Evolutionary conservation across 2,329 filamentous ascomycete species (phyloP).

Genomic region (Ophiostoma tasmaniense): DNA sequence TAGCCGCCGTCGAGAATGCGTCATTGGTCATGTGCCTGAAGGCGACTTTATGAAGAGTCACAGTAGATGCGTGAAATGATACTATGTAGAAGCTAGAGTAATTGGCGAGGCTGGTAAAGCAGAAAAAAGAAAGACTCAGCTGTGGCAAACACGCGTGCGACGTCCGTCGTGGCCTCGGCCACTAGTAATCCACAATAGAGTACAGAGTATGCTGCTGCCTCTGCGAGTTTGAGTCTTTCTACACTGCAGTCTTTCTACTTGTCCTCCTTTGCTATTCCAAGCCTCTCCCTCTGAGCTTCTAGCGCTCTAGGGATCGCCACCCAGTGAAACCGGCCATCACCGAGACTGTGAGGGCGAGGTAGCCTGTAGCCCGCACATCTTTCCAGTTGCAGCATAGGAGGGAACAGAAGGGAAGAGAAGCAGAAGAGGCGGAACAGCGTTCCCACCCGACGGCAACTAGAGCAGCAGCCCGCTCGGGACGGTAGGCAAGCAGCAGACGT

Average conservation of each 20-base stretch:
- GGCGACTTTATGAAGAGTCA: background rate
- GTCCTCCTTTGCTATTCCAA: background rate
- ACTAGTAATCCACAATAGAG: background rate
- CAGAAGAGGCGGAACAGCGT: background rate
- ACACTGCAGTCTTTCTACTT: background rate
- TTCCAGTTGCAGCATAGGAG: background rate
- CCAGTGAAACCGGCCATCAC: background rate
- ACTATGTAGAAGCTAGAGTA: background rate
- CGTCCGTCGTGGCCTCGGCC: background rate
- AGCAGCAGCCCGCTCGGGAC: background rate
- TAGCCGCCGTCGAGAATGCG: background rate
- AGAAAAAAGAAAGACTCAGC: background rate
- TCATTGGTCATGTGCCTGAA: background rate
- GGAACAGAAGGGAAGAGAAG: background rate
- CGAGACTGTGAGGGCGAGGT: background rate
- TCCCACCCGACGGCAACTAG: background rate
- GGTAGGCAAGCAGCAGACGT: background rate
- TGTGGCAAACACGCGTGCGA: background rate
- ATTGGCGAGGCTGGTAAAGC: background rate
- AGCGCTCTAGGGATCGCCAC: conserved; percentile 2
- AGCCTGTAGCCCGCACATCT: background rate
- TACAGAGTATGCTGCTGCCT: background rate
- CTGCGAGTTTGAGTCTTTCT: background rate
- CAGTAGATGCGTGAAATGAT: background rate
- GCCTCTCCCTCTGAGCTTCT: background rate